Evolutionary conservation across 2,329 filamentous ascomycete species (phyloP).

Genomic region (Eutypa lata): DNA sequence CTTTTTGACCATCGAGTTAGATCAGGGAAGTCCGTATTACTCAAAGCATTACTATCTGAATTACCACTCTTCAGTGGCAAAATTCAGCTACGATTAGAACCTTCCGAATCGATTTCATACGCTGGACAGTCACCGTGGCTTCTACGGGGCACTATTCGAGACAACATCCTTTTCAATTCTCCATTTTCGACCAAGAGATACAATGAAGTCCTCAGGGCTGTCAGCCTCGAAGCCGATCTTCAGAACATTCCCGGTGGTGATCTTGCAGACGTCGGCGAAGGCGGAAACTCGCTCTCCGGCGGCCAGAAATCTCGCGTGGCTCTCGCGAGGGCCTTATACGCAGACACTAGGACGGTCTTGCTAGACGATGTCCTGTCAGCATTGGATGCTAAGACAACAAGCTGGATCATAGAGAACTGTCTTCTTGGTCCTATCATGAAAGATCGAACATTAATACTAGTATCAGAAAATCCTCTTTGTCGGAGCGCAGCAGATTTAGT

Average conservation of each 20-base stretch:
- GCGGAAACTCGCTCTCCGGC: slow-evolving; percentile 25
- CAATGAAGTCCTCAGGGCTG: no score
- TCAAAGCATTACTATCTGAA: slow-evolving; percentile 1
- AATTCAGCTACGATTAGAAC: not conserved
- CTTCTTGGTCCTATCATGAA: no score
- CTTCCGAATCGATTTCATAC: no score
- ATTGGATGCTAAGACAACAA: slow-evolving; percentile 23
- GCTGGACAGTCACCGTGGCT: no score
- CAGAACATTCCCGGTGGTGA: slow-evolving; percentile 16
- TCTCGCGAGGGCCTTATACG: slow-evolving; percentile 26
- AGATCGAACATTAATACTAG: no score
- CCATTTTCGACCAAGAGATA: no score
- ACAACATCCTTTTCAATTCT: no score
- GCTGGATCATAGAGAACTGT: no score
- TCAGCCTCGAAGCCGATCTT: no score
- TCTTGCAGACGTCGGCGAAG: slow-evolving; percentile 24
- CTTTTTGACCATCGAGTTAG: not conserved
- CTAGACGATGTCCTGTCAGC: slow-evolving; percentile 30
- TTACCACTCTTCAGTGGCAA: not conserved
- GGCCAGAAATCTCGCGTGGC: slow-evolving; percentile 27
- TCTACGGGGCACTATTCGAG: no score
- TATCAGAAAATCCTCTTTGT: no score
- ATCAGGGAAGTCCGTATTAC: slow-evolving; percentile 1
- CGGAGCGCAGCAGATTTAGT: no score
- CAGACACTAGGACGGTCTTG: slow-evolving; percentile 18